A percentile compares a stretch with the other conserved stretches of the same genome.
phyloP scores from a whole-genome alignment of 805 yeast species.

The Pichia thaimueangensis region DNA sequence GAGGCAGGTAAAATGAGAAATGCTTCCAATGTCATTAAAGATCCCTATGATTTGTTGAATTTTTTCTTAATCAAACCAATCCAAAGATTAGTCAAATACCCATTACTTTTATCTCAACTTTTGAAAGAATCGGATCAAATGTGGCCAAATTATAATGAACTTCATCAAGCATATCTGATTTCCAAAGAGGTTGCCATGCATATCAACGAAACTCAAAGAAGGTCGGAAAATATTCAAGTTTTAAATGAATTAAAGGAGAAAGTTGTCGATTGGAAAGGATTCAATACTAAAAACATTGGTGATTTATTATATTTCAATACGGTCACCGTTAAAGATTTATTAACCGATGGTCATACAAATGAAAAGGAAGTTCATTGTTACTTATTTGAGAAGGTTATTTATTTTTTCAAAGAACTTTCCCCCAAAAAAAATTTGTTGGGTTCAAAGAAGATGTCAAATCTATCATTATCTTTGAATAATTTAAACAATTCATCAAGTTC shows the following conservation, averaged over 20 bases:
- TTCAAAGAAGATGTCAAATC: constrained; percentile 43
- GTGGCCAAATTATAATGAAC: constrained; percentile 56
- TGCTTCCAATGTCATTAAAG: constrained; percentile 60
- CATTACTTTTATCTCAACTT: constrained; percentile 71
- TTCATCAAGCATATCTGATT: constrained; percentile 61
- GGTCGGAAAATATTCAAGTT: constrained; percentile 75
- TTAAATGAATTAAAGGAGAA: constrained; percentile 63
- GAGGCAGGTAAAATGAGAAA: constrained; percentile 52
- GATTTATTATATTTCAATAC: constrained; percentile 70
- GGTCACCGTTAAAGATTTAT: constrained; percentile 58
- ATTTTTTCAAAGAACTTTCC: constrained; percentile 55
- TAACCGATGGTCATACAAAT: constrained; percentile 44
- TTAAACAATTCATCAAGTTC: constrained; percentile 24
- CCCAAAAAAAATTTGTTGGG: constrained; percentile 43
- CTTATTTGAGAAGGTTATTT: constrained; percentile 64
- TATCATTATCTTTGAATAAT: constrained; percentile 25
- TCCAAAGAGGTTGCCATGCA: constrained; percentile 79
- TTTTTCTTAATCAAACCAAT: constrained; percentile 89
- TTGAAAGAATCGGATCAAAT: constrained; percentile 53
- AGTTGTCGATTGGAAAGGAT: constrained; percentile 91
- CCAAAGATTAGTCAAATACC: constrained; percentile 94
- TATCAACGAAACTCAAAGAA: constrained; percentile 90
- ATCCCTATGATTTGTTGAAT: constrained; percentile 83
- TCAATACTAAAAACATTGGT: constrained; percentile 72
- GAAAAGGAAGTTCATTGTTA: constrained; percentile 89